phyloP scores from a whole-genome alignment of 495 filamentous ascomycete genomes.

The Aspergillus asperescens region DNA sequence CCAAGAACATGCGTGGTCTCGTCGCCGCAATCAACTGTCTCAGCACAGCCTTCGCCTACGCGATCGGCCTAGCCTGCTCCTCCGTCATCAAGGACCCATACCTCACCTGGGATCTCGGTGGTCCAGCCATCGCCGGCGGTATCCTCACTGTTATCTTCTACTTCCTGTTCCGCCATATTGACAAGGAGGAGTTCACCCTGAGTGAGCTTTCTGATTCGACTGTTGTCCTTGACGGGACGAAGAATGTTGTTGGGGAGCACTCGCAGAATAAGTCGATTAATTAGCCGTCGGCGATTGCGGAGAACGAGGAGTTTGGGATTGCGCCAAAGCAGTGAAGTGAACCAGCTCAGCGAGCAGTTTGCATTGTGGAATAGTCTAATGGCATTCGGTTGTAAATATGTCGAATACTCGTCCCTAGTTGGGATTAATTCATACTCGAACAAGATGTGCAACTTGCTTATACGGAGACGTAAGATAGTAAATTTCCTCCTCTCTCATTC shows the following conservation, averaged over 20 bases:
- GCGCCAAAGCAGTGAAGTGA: neutral
- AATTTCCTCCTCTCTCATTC: too few relatives aligned
- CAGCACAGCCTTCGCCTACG: slow-evolving; percentile 1
- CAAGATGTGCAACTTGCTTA: too few relatives aligned
- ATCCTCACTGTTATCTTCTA: neutral
- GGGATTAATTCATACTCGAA: too few relatives aligned
- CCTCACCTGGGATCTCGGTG: slow-evolving; percentile 1
- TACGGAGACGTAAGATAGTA: too few relatives aligned
- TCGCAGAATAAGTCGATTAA: neutral
- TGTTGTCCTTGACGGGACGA: too few relatives aligned
- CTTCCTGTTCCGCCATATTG: slow-evolving; percentile 1
- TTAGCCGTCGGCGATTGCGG: neutral
- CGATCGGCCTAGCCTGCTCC: slow-evolving; percentile 1
- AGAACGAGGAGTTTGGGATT: neutral
- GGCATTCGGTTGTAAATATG: too few relatives aligned
- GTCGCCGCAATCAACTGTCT: slow-evolving; percentile 5
- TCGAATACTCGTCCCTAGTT: too few relatives aligned
- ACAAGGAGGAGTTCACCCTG: slow-evolving; percentile 3
- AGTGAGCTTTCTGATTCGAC: neutral
- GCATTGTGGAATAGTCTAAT: too few relatives aligned
- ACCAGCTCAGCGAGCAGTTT: too few relatives aligned
- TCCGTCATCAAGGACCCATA: slow-evolving; percentile 1
- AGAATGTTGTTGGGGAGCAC: neutral
- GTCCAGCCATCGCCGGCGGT: neutral
- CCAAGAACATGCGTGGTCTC: neutral